These are phyloP conservation scores for Fusarium buxicola DNA, from an alignment of 2,329 filamentous ascomycete species.

Conservation along the genomic window DNA sequence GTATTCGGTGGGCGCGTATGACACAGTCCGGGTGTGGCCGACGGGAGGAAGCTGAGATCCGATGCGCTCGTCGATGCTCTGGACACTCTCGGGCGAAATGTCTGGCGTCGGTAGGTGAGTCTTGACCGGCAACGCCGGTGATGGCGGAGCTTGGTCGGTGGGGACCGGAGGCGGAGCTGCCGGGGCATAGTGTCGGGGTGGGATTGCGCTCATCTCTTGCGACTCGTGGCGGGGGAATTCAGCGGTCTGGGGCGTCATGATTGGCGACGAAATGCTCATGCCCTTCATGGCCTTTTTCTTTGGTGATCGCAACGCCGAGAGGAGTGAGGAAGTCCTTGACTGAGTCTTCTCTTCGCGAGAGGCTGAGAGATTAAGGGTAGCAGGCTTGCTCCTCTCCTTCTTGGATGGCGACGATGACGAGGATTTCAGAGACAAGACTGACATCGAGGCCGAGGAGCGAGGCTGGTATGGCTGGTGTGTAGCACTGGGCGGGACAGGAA, in stretches of 20 bases:
- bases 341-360: constrained; percentile 61
- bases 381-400: constrained; percentile 62
- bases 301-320: constrained; percentile 72
- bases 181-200: constrained; percentile 69
- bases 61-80: constrained; percentile 68
- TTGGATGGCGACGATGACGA: constrained; percentile 52
- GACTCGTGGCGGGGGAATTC: constrained; percentile 67
- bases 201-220: constrained; percentile 68
- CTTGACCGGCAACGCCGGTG: constrained; percentile 40
- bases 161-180: constrained; percentile 68
- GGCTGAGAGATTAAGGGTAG: constrained; percentile 60
- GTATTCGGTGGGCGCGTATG: constrained; percentile 54
- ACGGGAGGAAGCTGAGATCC: constrained; percentile 53
- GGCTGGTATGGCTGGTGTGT: constrained; percentile 40
- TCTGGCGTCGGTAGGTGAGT: constrained; percentile 46
- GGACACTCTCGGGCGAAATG: constrained; percentile 55
- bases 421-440: constrained; percentile 42
- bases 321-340: constrained; percentile 68
- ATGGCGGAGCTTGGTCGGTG: constrained; percentile 55
- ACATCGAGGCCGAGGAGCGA: constrained; percentile 33
- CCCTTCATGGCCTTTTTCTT: constrained; percentile 64
- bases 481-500: constrained; percentile 51
- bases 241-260: constrained; percentile 71
- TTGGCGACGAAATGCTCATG: constrained; percentile 72
- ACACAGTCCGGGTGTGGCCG: constrained; percentile 53